Conservation (phyloP, 176 grass and related monocot genomes). For the Phoenix roebelenii region DNA sequence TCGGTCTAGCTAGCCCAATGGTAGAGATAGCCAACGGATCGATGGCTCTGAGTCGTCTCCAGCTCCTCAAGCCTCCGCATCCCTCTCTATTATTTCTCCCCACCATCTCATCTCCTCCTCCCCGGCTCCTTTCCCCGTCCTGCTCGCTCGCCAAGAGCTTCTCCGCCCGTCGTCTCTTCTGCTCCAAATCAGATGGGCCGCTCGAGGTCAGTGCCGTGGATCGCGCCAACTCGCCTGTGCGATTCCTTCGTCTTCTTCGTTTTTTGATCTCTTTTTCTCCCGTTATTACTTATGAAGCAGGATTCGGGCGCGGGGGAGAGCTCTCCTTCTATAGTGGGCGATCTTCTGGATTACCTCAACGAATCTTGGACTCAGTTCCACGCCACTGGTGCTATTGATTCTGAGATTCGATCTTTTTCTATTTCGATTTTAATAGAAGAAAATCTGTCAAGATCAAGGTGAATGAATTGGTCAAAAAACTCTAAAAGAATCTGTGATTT, state of each 20-base stretch:
- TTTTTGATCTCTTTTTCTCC: background rate
- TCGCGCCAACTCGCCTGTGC: background rate
- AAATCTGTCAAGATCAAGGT: no score
- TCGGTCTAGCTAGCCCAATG: no score
- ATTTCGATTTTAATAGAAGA: no score
- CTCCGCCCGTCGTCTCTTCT: slow-evolving; percentile 23
- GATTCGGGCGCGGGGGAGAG: slow-evolving; percentile 1
- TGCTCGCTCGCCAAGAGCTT: background rate
- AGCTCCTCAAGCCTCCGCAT: slow-evolving; percentile 25
- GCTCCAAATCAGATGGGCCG: slow-evolving; percentile 19
- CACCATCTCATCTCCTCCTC: background rate
- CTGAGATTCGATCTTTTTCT: no score
- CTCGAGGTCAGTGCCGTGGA: slow-evolving; percentile 12
- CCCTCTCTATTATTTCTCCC: no score
- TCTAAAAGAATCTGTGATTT: background rate
- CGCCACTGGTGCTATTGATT: slow-evolving; percentile 49
- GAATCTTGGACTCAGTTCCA: slow-evolving; percentile 98
- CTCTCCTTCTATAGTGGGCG: slow-evolving; percentile 53
- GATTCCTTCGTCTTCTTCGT: background rate
- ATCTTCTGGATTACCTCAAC: slow-evolving; percentile 92
- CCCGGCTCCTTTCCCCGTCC: background rate
- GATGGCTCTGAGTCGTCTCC: slow-evolving; percentile 43
- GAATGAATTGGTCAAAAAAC: no score
- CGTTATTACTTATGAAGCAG: background rate
- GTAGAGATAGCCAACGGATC: background rate